These are phyloP conservation scores for Erodium trifolium DNA, from an alignment of 441 rosid genomes.

Conservation along the genomic window DNA sequence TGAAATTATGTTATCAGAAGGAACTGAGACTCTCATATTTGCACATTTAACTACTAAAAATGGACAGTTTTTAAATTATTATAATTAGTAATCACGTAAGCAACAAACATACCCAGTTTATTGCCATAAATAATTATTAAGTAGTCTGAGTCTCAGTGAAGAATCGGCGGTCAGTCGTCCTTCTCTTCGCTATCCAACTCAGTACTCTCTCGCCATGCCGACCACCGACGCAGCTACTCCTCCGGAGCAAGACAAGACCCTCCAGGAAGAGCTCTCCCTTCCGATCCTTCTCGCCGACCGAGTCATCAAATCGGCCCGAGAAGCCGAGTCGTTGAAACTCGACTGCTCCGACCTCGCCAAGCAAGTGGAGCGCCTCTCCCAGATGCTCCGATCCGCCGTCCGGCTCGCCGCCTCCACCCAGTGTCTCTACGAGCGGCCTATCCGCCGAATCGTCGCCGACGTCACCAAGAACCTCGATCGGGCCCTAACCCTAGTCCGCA, in stretches of 20 bases:
- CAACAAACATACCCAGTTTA: too few species aligned
- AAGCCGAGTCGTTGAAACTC: slow-evolving; percentile 35
- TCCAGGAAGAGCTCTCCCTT: slow-evolving; percentile 32
- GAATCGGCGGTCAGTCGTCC: too few species aligned
- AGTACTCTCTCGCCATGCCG: background rate
- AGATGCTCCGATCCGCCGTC: slow-evolving; percentile 44
- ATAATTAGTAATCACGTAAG: too few species aligned
- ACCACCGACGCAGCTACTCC: slow-evolving; percentile 16
- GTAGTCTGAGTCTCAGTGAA: too few species aligned
- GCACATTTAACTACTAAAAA: too few species aligned
- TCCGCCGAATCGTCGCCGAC: slow-evolving; percentile 39
- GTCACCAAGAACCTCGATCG: slow-evolving; percentile 47
- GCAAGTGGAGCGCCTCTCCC: slow-evolving; percentile 42
- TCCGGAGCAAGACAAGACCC: slow-evolving; percentile 24
- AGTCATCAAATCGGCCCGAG: slow-evolving; percentile 34
- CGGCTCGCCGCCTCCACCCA: slow-evolving; percentile 32
- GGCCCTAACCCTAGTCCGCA: slow-evolving; percentile 38
- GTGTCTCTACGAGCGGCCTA: slow-evolving; percentile 46
- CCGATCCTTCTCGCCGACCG: slow-evolving; percentile 40
- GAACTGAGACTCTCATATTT: too few species aligned
- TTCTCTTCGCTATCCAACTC: too few species aligned
- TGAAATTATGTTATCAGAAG: too few species aligned
- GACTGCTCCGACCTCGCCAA: slow-evolving; percentile 39
- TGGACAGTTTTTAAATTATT: too few species aligned
- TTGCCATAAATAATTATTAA: too few species aligned